Evolutionary conservation across 768 basidiomycete genomes (phyloP).

Genomic region (Lentinula aciculospora): DNA sequence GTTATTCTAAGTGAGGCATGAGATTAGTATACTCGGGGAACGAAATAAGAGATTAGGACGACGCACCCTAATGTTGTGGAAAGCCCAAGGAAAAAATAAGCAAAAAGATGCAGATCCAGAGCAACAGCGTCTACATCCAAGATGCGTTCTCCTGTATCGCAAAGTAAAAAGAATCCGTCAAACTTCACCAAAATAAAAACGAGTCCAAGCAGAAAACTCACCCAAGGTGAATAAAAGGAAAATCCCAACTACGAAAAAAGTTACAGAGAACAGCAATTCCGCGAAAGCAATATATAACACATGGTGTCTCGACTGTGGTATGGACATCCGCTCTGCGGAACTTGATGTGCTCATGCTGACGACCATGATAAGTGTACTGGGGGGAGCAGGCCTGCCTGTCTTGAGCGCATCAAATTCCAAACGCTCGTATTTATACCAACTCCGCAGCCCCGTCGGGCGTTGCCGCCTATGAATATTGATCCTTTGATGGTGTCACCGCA

Average conservation of each 20-base stretch:
- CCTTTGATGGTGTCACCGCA: too few species aligned
- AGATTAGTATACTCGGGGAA: background rate
- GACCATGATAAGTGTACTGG: background rate
- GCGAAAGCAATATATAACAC: constrained; percentile 1
- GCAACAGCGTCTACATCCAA: constrained; percentile 2
- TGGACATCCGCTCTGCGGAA: background rate
- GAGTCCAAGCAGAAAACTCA: background rate
- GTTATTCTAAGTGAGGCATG: background rate
- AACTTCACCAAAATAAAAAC: background rate
- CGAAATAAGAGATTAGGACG: too few species aligned
- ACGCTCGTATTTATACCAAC: background rate
- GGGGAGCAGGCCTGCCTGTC: constrained; percentile 6
- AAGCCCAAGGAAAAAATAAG: constrained; percentile 2
- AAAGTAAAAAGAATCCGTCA: background rate
- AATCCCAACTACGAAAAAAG: background rate
- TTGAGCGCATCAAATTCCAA: background rate
- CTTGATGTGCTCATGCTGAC: background rate
- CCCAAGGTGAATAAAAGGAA: background rate
- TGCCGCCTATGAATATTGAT: too few species aligned
- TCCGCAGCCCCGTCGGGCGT: background rate
- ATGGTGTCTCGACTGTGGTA: background rate
- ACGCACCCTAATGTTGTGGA: constrained; percentile 1
- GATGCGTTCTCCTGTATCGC: background rate
- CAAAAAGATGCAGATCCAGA: background rate
- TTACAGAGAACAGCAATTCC: background rate